These are phyloP conservation scores for Diaporthe sp. DNA, from an alignment of 2,329 filamentous ascomycete genomes.

Conservation along the genomic window DNA sequence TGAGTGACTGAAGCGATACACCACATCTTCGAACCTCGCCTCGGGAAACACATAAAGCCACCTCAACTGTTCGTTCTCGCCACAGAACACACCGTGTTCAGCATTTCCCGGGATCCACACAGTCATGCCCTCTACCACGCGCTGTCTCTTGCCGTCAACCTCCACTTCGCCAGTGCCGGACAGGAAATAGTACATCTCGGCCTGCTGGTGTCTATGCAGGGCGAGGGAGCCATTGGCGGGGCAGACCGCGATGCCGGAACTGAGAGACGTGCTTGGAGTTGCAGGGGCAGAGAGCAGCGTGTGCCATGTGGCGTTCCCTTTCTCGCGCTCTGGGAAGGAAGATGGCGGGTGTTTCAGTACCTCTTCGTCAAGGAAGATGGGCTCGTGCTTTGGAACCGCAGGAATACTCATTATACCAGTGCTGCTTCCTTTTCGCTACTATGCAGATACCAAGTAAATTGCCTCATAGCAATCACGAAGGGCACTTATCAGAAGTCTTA, in stretches of 20 bases:
- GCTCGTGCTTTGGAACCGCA: no score
- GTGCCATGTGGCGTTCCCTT: conserved; percentile 12
- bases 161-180: conserved; percentile 6
- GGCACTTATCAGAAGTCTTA: no score
- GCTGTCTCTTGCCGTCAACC: conserved; percentile 12
- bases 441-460: not conserved
- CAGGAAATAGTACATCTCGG: conserved; percentile 5
- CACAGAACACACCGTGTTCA: conserved; percentile 21
- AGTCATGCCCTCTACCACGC: not conserved
- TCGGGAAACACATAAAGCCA: conserved; percentile 24
- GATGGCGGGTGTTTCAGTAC: not conserved
- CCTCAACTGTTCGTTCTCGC: not conserved
- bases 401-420: not conserved
- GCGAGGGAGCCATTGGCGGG: conserved; percentile 16
- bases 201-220: conserved; percentile 19
- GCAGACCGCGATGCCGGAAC: conserved; percentile 1
- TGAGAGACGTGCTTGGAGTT: not conserved
- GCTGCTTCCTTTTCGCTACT: not conserved
- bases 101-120: conserved; percentile 8
- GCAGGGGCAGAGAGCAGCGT: not conserved
- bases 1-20: not conserved
- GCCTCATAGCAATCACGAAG: no score
- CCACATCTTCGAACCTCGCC: not conserved
- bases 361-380: not conserved
- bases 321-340: not conserved